Evolutionary conservation across 2,329 filamentous ascomycete genomes (phyloP).

Genomic region (Fusarium anthophilum): DNA sequence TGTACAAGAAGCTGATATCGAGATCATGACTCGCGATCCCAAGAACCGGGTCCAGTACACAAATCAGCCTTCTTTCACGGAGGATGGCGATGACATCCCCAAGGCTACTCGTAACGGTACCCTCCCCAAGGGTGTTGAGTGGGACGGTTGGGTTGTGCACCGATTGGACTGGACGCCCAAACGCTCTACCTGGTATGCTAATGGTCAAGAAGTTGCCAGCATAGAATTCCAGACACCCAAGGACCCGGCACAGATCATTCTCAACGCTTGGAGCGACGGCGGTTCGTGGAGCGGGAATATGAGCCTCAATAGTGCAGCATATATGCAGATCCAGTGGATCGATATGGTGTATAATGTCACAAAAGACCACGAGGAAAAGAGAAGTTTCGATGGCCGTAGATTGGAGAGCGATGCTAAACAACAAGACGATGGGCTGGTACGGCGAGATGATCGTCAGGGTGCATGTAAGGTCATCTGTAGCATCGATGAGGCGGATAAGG

Average conservation of each 20-base stretch:
- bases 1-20: constrained; percentile 63
- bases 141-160: constrained; percentile 67
- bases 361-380: constrained; percentile 12
- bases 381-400: background rate
- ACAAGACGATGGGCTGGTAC: constrained; percentile 47
- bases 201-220: constrained; percentile 59
- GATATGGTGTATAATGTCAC: constrained; percentile 65
- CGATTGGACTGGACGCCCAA: constrained; percentile 68
- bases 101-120: constrained; percentile 59
- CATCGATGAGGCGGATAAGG: constrained; percentile 47
- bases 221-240: constrained; percentile 66
- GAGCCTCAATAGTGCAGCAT: constrained; percentile 58
- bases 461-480: constrained; percentile 46
- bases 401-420: constrained; percentile 32
- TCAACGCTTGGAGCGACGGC: constrained; percentile 71
- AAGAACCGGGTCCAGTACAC: constrained; percentile 62
- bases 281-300: constrained; percentile 69
- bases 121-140: constrained; percentile 54
- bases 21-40: constrained; percentile 60
- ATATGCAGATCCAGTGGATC: constrained; percentile 70
- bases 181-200: constrained; percentile 64
- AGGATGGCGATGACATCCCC: constrained; percentile 54
- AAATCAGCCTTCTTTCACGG: constrained; percentile 65
- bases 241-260: constrained; percentile 60
- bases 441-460: constrained; percentile 36